Percentiles rank a stretch among this genome's conserved stretches.
phyloP scores from a whole-genome alignment of 257 asterid species.

The Salvia hispanica region DNA sequence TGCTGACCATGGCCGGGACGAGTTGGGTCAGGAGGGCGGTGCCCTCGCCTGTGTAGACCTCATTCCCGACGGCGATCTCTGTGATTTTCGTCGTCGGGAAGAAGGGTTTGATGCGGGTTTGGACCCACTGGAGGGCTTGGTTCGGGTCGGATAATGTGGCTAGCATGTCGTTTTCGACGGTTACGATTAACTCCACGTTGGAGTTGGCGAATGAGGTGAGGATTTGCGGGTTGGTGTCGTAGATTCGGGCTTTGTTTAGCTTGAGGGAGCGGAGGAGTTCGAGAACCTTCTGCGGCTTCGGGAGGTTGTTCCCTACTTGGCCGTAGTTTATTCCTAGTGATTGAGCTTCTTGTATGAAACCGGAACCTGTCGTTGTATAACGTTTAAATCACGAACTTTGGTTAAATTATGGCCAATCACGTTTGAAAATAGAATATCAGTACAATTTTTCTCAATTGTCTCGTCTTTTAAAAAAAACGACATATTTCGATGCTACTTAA shows the following conservation, averaged over 20 bases:
- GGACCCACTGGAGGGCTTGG: conserved; percentile 76
- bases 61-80: conserved; percentile 90
- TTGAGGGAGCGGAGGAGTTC: conserved; percentile 60
- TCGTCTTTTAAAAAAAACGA: too few species aligned
- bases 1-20: conserved; percentile 75
- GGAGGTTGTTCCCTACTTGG: conserved; percentile 78
- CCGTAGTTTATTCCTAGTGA: conserved; percentile 88
- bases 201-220: conserved; percentile 72
- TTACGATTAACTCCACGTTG: conserved; percentile 63
- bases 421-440: too few species aligned
- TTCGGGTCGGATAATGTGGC: conserved; percentile 53
- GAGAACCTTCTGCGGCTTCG: conserved; percentile 63
- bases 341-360: conserved; percentile 37
- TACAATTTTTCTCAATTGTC: too few species aligned
- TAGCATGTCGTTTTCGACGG: conserved; percentile 65
- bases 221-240: conserved; percentile 77
- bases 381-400: too few species aligned
- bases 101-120: conserved; percentile 54
- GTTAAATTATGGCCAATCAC: too few species aligned
- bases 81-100: conserved; percentile 72
- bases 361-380: conserved; percentile 36
- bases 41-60: conserved; percentile 68
- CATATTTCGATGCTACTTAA: too few species aligned
- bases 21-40: conserved; percentile 52
- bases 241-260: conserved; percentile 72